Percentiles rank a stretch among this genome's conserved stretches.
Evolutionary conservation across 345 rosid species (phyloP).

Genomic region (Gossypium anomalum): DNA sequence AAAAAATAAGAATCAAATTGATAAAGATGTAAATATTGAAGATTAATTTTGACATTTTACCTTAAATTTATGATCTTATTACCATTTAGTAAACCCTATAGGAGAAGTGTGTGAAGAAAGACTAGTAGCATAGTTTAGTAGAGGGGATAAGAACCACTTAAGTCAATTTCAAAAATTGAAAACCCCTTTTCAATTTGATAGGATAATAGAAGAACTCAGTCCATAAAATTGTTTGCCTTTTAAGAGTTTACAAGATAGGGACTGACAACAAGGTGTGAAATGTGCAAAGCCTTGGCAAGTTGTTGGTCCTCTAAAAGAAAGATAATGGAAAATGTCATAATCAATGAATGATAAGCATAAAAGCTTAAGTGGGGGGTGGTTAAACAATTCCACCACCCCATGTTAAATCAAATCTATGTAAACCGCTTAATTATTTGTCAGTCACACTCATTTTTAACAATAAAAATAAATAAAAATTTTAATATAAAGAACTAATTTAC

Average conservation of each 20-base stretch:
- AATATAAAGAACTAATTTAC: too few relatives aligned
- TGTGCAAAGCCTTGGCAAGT: neutral
- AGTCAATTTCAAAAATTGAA: neutral
- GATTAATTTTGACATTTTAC: too few relatives aligned
- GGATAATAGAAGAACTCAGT: neutral
- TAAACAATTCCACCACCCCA: neutral
- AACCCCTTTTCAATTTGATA: neutral
- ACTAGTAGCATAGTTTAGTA: neutral
- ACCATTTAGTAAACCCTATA: neutral
- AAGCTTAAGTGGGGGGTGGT: neutral
- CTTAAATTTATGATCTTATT: neutral
- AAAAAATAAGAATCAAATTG: too few relatives aligned
- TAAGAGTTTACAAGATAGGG: neutral
- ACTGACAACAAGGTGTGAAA: neutral
- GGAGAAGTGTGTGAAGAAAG: neutral
- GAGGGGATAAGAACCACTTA: neutral
- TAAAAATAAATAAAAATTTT: too few relatives aligned
- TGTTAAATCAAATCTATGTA: neutral
- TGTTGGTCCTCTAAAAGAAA: neutral
- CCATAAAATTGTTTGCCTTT: neutral
- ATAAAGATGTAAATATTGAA: too few relatives aligned
- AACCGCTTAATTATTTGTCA: rapidly evolving
- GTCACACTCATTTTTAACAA: rapidly evolving
- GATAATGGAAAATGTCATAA: neutral
- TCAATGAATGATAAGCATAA: neutral